Base-by-base conservation (phyloP, 1,284 basidiomycete genomes). In the Entoloma clypeatum region DNA sequence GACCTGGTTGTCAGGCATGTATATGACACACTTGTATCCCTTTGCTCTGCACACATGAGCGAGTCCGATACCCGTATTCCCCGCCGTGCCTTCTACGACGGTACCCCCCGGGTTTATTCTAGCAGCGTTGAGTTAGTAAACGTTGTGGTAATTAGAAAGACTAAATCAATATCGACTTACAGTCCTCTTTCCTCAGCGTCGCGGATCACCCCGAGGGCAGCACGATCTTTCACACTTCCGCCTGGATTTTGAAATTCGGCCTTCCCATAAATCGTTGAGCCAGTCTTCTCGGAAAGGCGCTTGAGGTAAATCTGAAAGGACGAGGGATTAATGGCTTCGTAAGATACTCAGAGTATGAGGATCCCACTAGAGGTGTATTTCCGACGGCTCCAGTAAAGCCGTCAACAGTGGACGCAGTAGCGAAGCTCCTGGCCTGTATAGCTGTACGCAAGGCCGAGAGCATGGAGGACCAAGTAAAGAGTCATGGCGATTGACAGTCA, bases 161-260 rank as follows among this genome's bases (percentile, higher is more conserved):
- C 10, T n/a, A n/a, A n/a, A n/a, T n/a, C 17, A 22, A 41, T 24
- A 41, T 40, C 31, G 26, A 71, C 77, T 58, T 54, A 87, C 90
- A 71, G 60, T 54, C 89, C 93, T 55, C 78, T 77, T 58, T 85
- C 74, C 68, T 99, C 95, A 3, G 96, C 96, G 61, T 96, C 86
- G 48, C 73, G 74, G 41, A 99, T 71, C 41, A 99, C 77, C 45
- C 88, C 94, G 14, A 98, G 76, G 0, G 95, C 95, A 27, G 95
- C 95, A 44, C 95, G 84, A 63, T 99, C 95, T 68, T 99, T 99
- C 56, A 99, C 92, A 52, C 91, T 94, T 31, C 96, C 96, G n/a
- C 96, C 96, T 0, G 96, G 96, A 57, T 97, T 96, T 72, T 96
- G 92, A 61, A 98, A 95, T 67, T 99, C 95, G 36, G 93, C 92